phyloP scores from a whole-genome alignment of 78 protist species.

The Dictyostelium capitatum region DNA sequence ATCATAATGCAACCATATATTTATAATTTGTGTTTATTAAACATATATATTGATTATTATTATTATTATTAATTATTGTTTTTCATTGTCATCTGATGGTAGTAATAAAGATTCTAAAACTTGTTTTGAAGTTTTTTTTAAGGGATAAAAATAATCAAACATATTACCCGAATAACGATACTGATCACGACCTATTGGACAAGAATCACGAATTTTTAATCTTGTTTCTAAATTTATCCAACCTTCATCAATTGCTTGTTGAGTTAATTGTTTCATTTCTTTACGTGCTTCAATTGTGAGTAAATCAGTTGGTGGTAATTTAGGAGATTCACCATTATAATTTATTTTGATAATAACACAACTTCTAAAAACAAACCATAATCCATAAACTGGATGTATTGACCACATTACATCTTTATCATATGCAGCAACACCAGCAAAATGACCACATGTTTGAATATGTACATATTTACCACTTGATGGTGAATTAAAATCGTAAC shows the following conservation, averaged over 20 bases:
- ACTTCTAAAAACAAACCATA: slow-evolving; percentile 80
- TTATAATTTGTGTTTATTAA: too few species aligned
- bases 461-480: slow-evolving; percentile 68
- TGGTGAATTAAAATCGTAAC: slow-evolving; percentile 74
- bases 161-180: slow-evolving; percentile 68
- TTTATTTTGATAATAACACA: slow-evolving; percentile 32
- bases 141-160: slow-evolving; percentile 82
- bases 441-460: slow-evolving; percentile 83
- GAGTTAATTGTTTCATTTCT: slow-evolving; percentile 42
- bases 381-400: slow-evolving; percentile 72
- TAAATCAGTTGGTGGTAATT: background rate
- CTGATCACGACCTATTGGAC: slow-evolving; percentile 64
- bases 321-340: background rate
- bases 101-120: slow-evolving; percentile 37
- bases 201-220: slow-evolving; percentile 61
- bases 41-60: too few species aligned
- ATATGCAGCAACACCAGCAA: slow-evolving; percentile 73
- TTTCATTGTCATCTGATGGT: too few species aligned
- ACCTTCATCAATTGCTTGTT: slow-evolving; percentile 68
- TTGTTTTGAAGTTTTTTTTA: slow-evolving; percentile 23
- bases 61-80: too few species aligned
- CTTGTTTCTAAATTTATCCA: slow-evolving; percentile 74
- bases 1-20: too few species aligned
- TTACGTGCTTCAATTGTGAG: background rate
- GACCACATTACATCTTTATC: slow-evolving; percentile 81